Evolutionary conservation across 75 land plant genomes (phyloP), one percentile per base, ranked within the genome.

Genomic region (Adiantum capillusveneris): DNA sequence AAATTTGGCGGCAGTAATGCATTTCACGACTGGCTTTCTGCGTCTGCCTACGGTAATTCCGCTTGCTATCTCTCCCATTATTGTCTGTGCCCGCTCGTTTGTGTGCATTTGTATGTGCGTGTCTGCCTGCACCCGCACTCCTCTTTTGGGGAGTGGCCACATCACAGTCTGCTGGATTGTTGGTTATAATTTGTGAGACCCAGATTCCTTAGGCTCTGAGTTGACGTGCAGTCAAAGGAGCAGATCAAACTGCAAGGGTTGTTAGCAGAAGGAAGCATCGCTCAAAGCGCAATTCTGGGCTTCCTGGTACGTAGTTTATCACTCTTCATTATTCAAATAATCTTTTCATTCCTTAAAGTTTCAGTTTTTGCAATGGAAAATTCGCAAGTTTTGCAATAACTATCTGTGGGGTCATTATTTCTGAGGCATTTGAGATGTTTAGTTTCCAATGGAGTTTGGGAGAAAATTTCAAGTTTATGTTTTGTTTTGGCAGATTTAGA

Each of bases 161-260:
- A 2, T 3, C 18, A 6, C 14, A 6, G 2, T 46, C 17, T 46
- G 6, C 14, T 46, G 18, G 50, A 3, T 3, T 46, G 18, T 46
- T 46, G n/a, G n/a, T 46, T 46, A 46, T 46, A 18, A 18, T 46
- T n/a, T 46, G 17, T 18, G 5, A 18, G 14, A 3, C 22, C 2
- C 50, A 17, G 14, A 18, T 46, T 21, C 14, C 22, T n/a, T 6
- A 2, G 5, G 50, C 50, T 17, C 17, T 6, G 18, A 21, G 22
- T 46, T 46, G 22, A 46, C 5, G 5, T 46, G 18, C 50, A 46
- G 50, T 46, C 2, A 46, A 17, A 46, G 50, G 50, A 17, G 3
- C 50, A 46, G 50, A 46, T 17, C 50, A 46, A 21, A 46, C 50
- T 18, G 5, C 50, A 17, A n/a, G 50, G 50, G 50, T 46, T 21